Conservation (phyloP, 495 filamentous ascomycete genomes). For the Achaetomiella virescens region DNA sequence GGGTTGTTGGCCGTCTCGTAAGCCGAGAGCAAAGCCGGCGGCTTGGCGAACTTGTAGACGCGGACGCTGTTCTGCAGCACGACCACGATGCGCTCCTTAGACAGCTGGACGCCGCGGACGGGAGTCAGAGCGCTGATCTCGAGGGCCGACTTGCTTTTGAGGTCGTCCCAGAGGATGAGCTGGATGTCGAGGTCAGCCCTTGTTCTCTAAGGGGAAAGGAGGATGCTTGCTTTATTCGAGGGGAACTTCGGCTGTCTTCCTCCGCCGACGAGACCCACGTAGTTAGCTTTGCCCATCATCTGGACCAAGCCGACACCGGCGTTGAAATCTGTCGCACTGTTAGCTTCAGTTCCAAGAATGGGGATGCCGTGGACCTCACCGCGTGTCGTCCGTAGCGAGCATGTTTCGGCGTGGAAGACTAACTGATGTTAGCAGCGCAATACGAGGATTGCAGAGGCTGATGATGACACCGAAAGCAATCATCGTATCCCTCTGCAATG, state of each 20-base stretch:
- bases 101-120: conserved; percentile 71
- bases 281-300: conserved; percentile 86
- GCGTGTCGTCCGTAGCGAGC: conserved; percentile 59
- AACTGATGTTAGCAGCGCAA: background rate
- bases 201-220: conserved; percentile 1
- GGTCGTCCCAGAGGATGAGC: conserved; percentile 90
- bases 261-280: conserved; percentile 83
- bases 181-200: conserved; percentile 24
- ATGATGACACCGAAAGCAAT: background rate
- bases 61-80: conserved; percentile 77
- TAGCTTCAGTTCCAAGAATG: background rate
- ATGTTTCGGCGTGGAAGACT: conserved; percentile 78
- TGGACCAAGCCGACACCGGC: conserved; percentile 76
- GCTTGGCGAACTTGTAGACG: conserved; percentile 71
- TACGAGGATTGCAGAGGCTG: background rate
- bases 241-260: conserved; percentile 81
- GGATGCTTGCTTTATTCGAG: conserved; percentile 66
- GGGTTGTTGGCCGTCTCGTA: conserved; percentile 88
- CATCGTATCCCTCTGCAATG: background rate
- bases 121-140: conserved; percentile 49
- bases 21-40: conserved; percentile 62
- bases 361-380: conserved; percentile 19
- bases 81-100: conserved; percentile 71
- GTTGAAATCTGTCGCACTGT: conserved; percentile 61
- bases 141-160: conserved; percentile 65